Base-by-base conservation (phyloP, 2,329 filamentous ascomycete species). In the Pseudodiploospora longispora region DNA sequence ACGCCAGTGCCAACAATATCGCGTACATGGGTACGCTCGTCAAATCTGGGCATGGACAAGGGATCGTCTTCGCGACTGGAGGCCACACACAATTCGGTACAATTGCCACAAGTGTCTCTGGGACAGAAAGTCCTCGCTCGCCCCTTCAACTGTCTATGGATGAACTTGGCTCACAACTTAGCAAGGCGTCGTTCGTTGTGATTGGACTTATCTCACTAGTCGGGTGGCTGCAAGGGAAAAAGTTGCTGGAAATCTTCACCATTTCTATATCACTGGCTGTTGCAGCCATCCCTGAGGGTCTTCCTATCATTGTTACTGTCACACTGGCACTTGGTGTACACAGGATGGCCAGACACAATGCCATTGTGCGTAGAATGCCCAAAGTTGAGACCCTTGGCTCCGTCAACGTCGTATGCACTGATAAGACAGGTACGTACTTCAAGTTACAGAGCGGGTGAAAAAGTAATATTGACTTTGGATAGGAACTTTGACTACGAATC, bases 381-480 rank as follows among this genome's bases (percentile, higher is more conserved):
- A 97, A 93, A 64, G 94, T 98, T 6, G 93, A 98, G 63, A 98
- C 93, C 1, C 70, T 98, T 5, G 94, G 94, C 6, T 96, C 90
- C n/a, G 93, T 98, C 47, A 98, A 97, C 57, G 90, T 98, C n/a
- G 88, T 98, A 6, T 98, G 94, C 69, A 96, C 89, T 54, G 93
- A 98, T 71, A 98, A 98, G 69, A 98, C 93, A 36, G 88, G 80
- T 80, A 66, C 55, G 62, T 49, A 10, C 35, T 30, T 3, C 9
- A 8, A 27, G 33, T 12, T 3, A 27, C 5, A 30, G 10, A 27
- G 31, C 29, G 36, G 27, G 2, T 27, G 4, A 33, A 29, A 28
- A 32, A 29, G 9, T 34, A 10, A 19, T 10, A 29, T 10, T 30
- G 6, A 10, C 6, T 40, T 4, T 10, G 5, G n/a, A 36, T 39